Base-by-base conservation (phyloP, 139 green algal species). In the Chlamydomonas schloesseri region DNA sequence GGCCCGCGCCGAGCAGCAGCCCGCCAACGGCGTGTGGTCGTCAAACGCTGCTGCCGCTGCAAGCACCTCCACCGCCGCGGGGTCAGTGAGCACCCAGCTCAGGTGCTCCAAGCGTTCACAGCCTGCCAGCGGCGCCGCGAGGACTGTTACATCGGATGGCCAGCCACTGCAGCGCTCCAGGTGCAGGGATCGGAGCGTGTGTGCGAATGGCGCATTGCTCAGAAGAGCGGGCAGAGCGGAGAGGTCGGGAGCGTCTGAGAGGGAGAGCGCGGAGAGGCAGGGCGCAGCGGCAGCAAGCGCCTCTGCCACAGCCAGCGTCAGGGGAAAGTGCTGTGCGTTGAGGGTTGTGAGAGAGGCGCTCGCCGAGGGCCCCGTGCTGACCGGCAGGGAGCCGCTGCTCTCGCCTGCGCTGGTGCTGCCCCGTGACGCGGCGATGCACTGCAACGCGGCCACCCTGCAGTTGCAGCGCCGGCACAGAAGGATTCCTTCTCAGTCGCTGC, bases 51-150 rank as follows among this genome's bases (percentile, higher is more conserved):
- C 26, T 31, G 62, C 62, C 9, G 62, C 62, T 69, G 71, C 42
- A 64, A 24, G 11, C 15, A 24, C 2, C 13, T 70, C 64, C 2
- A 8, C 28, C 10, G 64, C 28, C 20, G 5, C 6, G 14, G 11
- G 28, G 28, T 58, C 50, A 24, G 47, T 26, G 6, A 50, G 60
- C 26, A 83, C 14, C 42, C 42, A 50, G 26, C 36, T 73, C 21
- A 83, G 60, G 37, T 73, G 76, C 76, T 83, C 37, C 21, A 83
- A 60, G 36, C 5, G 9, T 18, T 37, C 11, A 26, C 76, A 83
- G 1, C 60, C n/a, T 28, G 11, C 10, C 23, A 83, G 76, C 14
- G 76, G 60, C 1, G 28, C 11, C 1, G 60, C 76, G 5, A 83
- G 28, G 9, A 20, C 76, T 29, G 36, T 4, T 24, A 11, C 21